A percentile compares a stretch with the other conserved stretches of the same genome.
Evolutionary conservation across 73 alveolate species (phyloP).

Genomic region (Breviolum minutum): DNA sequence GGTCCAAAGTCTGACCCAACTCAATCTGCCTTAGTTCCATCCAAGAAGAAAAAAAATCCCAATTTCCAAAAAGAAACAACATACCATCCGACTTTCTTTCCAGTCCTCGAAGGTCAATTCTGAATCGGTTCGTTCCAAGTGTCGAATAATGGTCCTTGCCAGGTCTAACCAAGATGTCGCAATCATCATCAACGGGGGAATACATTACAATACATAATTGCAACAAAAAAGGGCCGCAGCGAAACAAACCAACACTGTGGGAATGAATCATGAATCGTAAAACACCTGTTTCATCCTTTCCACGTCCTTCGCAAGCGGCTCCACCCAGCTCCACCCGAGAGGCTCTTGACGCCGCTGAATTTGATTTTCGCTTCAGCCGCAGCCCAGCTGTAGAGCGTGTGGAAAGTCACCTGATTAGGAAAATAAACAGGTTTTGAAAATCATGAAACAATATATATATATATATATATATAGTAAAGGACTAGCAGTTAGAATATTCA

Average conservation of each 20-base stretch:
- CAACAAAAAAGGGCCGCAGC: too few relatives aligned
- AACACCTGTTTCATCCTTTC: too few relatives aligned
- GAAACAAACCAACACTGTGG: too few relatives aligned
- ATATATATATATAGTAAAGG: too few relatives aligned
- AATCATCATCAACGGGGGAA: too few relatives aligned
- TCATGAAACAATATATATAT: too few relatives aligned
- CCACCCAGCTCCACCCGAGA: constrained; percentile 45
- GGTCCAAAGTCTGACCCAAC: neutral
- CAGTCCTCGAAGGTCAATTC: constrained; percentile 35
- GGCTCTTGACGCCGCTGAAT: constrained; percentile 47
- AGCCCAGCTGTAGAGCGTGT: constrained; percentile 87
- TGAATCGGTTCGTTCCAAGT: constrained; percentile 11
- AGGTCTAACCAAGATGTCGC: neutral
- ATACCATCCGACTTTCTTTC: neutral
- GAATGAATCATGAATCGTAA: too few relatives aligned
- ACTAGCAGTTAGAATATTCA: too few relatives aligned
- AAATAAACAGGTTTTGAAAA: too few relatives aligned
- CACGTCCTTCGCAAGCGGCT: constrained; percentile 46
- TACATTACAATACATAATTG: too few relatives aligned
- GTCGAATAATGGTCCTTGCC: constrained; percentile 25
- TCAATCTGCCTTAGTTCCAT: neutral
- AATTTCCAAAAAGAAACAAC: too few relatives aligned
- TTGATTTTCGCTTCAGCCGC: constrained; percentile 78
- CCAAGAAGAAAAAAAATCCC: too few relatives aligned
- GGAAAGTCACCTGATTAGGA: constrained; percentile 44